Percentiles rank a stretch among this genome's conserved stretches.
phyloP scores from a whole-genome alignment of 768 basidiomycete species.

The Termitomyces sp. region DNA sequence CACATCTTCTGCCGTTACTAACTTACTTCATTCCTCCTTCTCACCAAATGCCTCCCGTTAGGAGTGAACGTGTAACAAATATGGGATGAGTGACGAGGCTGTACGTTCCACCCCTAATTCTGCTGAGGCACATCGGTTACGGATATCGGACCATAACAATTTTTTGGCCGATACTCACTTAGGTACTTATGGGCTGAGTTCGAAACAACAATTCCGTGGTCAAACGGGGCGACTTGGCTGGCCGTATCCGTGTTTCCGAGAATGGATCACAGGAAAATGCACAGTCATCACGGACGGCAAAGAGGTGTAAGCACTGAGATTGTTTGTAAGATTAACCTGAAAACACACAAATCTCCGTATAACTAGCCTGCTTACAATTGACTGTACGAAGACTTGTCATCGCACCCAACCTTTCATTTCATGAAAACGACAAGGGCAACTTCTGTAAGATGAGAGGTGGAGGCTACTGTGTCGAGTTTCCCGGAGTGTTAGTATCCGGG shows the following conservation, averaged over 20 bases:
- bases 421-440: not conserved
- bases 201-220: not conserved
- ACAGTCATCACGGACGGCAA: not conserved
- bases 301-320: not conserved
- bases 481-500: slow-evolving; percentile 19
- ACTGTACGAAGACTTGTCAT: not conserved
- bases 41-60: not conserved
- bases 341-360: not conserved
- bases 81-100: not conserved
- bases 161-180: too few species aligned
- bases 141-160: not conserved
- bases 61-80: not conserved
- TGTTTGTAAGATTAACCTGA: not conserved
- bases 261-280: not conserved
- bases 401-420: not conserved
- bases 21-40: too few species aligned
- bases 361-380: not conserved
- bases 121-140: not conserved
- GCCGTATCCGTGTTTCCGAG: slow-evolving; percentile 3
- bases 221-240: not conserved
- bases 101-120: not conserved
- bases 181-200: not conserved
- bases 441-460: not conserved
- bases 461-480: not conserved
- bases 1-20: not conserved